These are phyloP conservation scores for Crucihimalaya himalaica DNA, from an alignment of 345 rosid species.

Conservation along the genomic window DNA sequence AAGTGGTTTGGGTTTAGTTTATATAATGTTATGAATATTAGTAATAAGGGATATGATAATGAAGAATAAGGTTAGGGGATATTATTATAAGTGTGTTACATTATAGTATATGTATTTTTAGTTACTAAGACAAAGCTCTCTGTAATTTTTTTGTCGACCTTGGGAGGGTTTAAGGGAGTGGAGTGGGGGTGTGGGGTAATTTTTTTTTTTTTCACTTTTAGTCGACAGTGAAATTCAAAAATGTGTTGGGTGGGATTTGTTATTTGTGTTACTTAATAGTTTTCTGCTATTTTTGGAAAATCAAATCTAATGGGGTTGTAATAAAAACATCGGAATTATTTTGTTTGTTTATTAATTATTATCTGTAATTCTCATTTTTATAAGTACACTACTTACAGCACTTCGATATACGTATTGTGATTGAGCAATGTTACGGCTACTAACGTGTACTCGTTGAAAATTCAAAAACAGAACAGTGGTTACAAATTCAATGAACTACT, in stretches of 20 bases:
- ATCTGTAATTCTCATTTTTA: not conserved
- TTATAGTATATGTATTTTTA: slow-evolving; percentile 9
- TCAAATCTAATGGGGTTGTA: slow-evolving; percentile 34
- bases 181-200: slow-evolving; percentile 13
- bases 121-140: slow-evolving; percentile 26
- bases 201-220: slow-evolving; percentile 12
- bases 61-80: slow-evolving; percentile 15
- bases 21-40: slow-evolving; percentile 26
- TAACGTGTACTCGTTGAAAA: slow-evolving; percentile 1
- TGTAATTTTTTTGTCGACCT: slow-evolving; percentile 36
- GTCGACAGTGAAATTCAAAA: slow-evolving; percentile 21
- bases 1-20: slow-evolving; percentile 23
- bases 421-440: not conserved
- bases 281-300: slow-evolving; percentile 2
- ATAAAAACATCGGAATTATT: slow-evolving; percentile 27
- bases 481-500: not conserved
- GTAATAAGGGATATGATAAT: slow-evolving; percentile 8
- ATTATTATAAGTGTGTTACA: slow-evolving; percentile 7
- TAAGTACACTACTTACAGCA: no score
- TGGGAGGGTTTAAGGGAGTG: slow-evolving; percentile 18
- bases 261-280: slow-evolving; percentile 26
- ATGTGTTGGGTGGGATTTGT: slow-evolving; percentile 28
- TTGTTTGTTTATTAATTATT: slow-evolving; percentile 6
- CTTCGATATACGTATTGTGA: not conserved
- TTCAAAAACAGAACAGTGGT: not conserved